phyloP scores from a whole-genome alignment of 1,284 basidiomycete species.

The Schizophyllum commune region DNA sequence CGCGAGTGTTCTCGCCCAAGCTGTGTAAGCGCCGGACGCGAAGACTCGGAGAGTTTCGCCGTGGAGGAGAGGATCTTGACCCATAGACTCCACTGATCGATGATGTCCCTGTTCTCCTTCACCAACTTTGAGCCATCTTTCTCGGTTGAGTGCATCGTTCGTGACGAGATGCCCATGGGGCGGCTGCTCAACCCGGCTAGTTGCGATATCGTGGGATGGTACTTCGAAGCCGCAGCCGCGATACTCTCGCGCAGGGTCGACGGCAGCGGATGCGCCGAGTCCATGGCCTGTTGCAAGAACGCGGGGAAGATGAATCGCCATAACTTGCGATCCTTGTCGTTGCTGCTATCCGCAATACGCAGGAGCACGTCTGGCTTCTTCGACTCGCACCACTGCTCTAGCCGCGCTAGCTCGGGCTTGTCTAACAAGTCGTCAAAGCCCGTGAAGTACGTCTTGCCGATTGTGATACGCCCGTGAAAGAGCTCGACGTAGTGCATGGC shows the following conservation, averaged over 20 bases:
- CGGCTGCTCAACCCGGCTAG: slow-evolving; percentile 55
- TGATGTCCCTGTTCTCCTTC: slow-evolving; percentile 55
- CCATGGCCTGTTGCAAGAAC: slow-evolving; percentile 44
- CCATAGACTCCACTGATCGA: slow-evolving; percentile 88
- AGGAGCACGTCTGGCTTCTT: slow-evolving; percentile 45
- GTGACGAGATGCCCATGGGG: slow-evolving; percentile 35
- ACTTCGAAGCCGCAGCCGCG: slow-evolving; percentile 56
- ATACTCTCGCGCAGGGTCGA: slow-evolving; percentile 53
- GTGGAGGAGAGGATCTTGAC: slow-evolving; percentile 79
- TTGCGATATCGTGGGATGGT: slow-evolving; percentile 59
- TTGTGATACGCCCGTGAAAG: slow-evolving; percentile 35
- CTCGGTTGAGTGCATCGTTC: slow-evolving; percentile 31
- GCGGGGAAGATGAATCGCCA: slow-evolving; percentile 67
- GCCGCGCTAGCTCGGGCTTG: slow-evolving; percentile 43
- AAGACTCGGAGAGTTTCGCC: slow-evolving; percentile 57
- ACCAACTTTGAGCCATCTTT: slow-evolving; percentile 45
- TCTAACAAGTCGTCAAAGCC: slow-evolving; percentile 64
- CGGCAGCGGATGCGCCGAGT: slow-evolving; percentile 37
- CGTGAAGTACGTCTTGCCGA: slow-evolving; percentile 40
- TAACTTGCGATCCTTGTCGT: slow-evolving; percentile 55
- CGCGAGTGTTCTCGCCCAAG: slow-evolving; percentile 62
- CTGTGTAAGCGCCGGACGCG: slow-evolving; percentile 44
- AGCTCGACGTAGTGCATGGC: slow-evolving; percentile 39
- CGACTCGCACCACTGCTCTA: slow-evolving; percentile 57
- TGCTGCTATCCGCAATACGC: slow-evolving; percentile 58